These are phyloP conservation scores for Artomyces pyxidatus DNA, from an alignment of 768 basidiomycete species.

Conservation along the genomic window DNA sequence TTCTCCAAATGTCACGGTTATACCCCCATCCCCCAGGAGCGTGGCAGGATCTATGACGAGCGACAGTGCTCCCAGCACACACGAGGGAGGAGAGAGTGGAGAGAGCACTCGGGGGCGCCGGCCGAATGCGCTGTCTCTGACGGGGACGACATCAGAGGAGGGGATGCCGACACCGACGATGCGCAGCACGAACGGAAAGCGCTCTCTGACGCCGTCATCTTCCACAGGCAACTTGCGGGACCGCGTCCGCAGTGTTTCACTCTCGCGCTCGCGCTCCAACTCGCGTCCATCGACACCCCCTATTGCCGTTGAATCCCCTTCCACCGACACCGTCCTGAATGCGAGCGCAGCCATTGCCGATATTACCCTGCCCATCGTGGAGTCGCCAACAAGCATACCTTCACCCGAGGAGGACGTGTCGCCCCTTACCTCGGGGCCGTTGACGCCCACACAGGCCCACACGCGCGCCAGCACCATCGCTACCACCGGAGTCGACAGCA, in stretches of 20 bases:
- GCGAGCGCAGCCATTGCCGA: background rate
- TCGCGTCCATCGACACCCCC: background rate
- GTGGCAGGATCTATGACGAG: background rate
- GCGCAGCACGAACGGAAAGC: background rate
- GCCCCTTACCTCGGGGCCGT: background rate
- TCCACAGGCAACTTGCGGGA: constrained; percentile 14
- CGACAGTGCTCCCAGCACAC: background rate
- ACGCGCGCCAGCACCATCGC: constrained; percentile 2
- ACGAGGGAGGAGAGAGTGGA: background rate
- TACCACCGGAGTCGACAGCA: background rate
- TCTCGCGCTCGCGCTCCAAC: constrained; percentile 10
- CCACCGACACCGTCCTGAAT: background rate
- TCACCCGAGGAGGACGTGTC: background rate
- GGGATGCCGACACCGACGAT: constrained; percentile 9
- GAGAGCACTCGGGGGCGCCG: background rate
- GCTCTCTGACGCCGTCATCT: constrained; percentile 9
- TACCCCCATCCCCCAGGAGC: background rate
- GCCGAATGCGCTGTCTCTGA: background rate
- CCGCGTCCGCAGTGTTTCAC: constrained; percentile 9
- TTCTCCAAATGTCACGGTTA: background rate
- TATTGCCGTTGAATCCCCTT: background rate
- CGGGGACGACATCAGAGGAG: background rate
- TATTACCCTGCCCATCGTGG: constrained; percentile 26
- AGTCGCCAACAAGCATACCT: constrained; percentile 32
- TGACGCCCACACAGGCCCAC: background rate